phyloP scores from a whole-genome alignment of 1,284 basidiomycete genomes.

The Acaromyces ingoldii region DNA sequence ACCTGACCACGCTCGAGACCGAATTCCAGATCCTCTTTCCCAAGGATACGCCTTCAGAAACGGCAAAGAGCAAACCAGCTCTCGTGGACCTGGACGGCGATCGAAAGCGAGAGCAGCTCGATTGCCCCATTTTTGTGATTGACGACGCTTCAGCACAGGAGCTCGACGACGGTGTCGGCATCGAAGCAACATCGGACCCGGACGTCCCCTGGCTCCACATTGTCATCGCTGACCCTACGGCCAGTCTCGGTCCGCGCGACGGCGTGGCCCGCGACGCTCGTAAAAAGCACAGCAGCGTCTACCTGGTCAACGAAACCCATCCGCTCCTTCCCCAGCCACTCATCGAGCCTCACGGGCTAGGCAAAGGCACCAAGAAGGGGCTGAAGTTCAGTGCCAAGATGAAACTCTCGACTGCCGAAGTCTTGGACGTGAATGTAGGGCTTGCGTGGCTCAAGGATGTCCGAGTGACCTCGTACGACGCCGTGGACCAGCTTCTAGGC shows the following conservation, averaged over 20 bases:
- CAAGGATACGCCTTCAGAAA: no score
- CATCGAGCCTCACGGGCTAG: constrained; percentile 8
- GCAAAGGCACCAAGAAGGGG: constrained; percentile 54
- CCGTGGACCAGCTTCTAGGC: constrained; percentile 54
- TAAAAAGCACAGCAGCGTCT: constrained; percentile 29
- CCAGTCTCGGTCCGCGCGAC: constrained; percentile 65
- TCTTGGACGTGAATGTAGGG: constrained; percentile 67
- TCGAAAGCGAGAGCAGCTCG: constrained; percentile 52
- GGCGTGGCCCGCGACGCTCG: constrained; percentile 54
- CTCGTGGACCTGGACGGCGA: no score
- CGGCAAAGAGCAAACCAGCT: no score
- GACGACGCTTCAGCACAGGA: constrained; percentile 78
- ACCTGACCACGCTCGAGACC: no score
- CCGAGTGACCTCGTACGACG: constrained; percentile 64
- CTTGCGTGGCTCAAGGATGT: constrained; percentile 71
- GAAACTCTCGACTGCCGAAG: constrained; percentile 59
- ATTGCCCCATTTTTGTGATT: constrained; percentile 72
- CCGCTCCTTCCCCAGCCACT: constrained; percentile 58
- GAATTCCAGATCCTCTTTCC: no score
- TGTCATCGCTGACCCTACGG: constrained; percentile 89
- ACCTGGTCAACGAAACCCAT: constrained; percentile 33
- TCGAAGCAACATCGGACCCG: constrained; percentile 54
- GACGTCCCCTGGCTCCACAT: constrained; percentile 71
- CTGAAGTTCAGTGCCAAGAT: constrained; percentile 79
- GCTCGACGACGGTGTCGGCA: constrained; percentile 87